Percentiles rank a stretch among this genome's conserved stretches.
Evolutionary conservation across 257 asterid species (phyloP).

Genomic region (Orobanche coerulescens): DNA sequence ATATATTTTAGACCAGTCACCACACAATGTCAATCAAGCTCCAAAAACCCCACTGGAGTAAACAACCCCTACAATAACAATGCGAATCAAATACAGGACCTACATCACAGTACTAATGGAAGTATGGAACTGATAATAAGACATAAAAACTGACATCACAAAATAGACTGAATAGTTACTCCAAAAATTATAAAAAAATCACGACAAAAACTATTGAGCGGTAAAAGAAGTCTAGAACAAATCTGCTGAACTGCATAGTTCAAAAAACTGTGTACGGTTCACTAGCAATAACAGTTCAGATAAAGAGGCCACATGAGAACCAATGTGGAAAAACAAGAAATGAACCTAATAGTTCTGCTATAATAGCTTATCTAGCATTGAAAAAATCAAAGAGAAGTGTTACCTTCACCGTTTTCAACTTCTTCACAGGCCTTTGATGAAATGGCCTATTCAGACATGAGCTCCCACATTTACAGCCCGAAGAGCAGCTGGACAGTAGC

Average conservation of each 20-base stretch:
- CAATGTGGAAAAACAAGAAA: conserved; percentile 10
- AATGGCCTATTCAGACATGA: conserved; percentile 86
- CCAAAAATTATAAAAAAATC: background rate
- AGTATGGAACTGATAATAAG: background rate
- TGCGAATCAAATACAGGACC: background rate
- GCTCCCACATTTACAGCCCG: conserved; percentile 81
- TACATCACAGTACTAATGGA: background rate
- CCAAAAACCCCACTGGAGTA: background rate
- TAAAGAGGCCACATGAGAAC: conserved; percentile 1
- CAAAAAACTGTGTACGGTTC: background rate
- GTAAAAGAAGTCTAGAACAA: background rate
- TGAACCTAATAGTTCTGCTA: background rate
- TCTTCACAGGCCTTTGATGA: conserved; percentile 77
- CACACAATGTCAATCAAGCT: background rate
- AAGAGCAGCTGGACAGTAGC: conserved; percentile 85
- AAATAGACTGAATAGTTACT: background rate
- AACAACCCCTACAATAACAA: background rate
- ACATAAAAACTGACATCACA: background rate
- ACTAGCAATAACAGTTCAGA: conserved; percentile 5
- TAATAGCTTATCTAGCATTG: background rate
- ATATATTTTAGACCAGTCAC: background rate
- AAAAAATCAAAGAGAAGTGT: conserved; percentile 10
- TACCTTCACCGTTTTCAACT: conserved; percentile 87
- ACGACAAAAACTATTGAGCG: conserved; percentile 6
- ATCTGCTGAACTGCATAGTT: background rate